Evolutionary conservation across 2,329 filamentous ascomycete species (phyloP).

Genomic region (Sordariomycetes sp.): DNA sequence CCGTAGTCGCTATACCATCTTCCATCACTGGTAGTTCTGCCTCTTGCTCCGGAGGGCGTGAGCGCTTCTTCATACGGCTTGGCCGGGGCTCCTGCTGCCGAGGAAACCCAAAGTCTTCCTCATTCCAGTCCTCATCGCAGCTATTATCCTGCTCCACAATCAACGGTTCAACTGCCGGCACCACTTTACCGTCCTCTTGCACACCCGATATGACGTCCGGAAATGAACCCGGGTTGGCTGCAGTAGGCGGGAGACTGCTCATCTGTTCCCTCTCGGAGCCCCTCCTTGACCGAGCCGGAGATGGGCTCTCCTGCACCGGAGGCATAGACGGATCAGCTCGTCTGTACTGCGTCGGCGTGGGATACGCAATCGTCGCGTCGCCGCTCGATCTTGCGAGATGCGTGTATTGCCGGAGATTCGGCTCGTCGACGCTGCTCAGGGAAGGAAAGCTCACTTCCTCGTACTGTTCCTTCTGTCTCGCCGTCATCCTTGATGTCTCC

Average conservation of each 20-base stretch:
- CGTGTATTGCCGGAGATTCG: slow-evolving; percentile 9
- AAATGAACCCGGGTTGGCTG: slow-evolving; percentile 6
- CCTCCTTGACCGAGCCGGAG: background rate
- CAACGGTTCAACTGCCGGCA: background rate
- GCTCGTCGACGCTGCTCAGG: slow-evolving; percentile 6
- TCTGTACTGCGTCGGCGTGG: slow-evolving; percentile 15
- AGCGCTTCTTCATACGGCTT: background rate
- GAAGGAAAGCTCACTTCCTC: slow-evolving; percentile 11
- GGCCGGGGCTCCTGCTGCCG: background rate
- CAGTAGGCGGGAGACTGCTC: background rate
- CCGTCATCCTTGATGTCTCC: slow-evolving; percentile 17
- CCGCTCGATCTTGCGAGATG: slow-evolving; percentile 14
- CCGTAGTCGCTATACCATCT: background rate
- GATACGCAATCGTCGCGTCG: slow-evolving; percentile 18
- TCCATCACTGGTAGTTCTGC: background rate
- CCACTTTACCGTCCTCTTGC: background rate
- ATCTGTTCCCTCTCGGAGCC: background rate
- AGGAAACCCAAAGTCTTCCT: background rate
- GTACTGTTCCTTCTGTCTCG: slow-evolving; percentile 23
- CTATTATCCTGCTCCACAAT: slow-evolving; percentile 1
- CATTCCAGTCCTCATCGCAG: slow-evolving; percentile 5
- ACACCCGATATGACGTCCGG: slow-evolving; percentile 10
- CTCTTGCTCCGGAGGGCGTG: slow-evolving; percentile 1
- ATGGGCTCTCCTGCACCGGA: background rate
- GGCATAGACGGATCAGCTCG: background rate